Percentiles rank a stretch among this genome's conserved stretches.
Evolutionary conservation across 2,329 filamentous ascomycete species (phyloP).

Genomic region (Sclerotinia subarctica): DNA sequence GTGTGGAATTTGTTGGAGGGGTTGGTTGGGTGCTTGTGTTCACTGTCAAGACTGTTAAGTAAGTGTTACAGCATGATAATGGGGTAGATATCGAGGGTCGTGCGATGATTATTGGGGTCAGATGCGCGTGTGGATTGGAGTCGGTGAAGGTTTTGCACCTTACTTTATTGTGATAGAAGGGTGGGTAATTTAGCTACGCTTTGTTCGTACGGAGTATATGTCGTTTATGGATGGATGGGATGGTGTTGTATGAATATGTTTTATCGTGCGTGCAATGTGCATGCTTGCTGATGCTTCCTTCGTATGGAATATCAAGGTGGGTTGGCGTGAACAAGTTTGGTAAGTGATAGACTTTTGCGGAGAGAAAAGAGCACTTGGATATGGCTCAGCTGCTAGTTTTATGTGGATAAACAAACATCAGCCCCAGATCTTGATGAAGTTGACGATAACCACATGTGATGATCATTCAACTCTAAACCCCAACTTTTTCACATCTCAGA

Average conservation of each 20-base stretch:
- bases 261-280: no score
- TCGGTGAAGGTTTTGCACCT: not conserved
- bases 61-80: not conserved
- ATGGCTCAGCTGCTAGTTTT: not conserved
- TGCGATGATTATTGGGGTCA: not conserved
- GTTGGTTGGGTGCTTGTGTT: not conserved
- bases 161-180: not conserved
- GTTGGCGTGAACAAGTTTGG: not conserved
- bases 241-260: not conserved
- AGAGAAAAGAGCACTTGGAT: not conserved
- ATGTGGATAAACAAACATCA: not conserved
- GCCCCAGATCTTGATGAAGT: not conserved
- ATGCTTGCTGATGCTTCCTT: not conserved
- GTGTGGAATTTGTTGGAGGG: not conserved
- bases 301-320: not conserved
- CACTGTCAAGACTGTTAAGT: no score
- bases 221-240: not conserved
- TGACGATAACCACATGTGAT: not conserved
- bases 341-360: not conserved
- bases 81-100: not conserved
- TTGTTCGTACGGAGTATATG: not conserved
- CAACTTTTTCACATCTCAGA: not conserved
- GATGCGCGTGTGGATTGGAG: conserved; percentile 2
- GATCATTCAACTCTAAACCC: not conserved
- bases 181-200: not conserved